phyloP scores from a whole-genome alignment of 257 asterid species.

The Orobanche coerulescens region DNA sequence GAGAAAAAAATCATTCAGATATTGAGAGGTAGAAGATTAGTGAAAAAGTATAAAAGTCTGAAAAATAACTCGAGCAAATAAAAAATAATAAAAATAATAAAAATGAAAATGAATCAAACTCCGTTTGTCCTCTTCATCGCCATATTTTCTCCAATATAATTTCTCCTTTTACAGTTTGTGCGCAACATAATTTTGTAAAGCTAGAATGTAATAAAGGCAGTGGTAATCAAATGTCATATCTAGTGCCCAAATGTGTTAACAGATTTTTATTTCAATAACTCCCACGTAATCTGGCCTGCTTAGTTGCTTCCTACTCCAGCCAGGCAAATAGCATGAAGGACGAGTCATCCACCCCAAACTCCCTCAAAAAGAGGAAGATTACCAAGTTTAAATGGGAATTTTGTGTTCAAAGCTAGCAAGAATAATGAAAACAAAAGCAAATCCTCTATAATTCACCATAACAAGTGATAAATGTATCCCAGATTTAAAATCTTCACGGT shows the following conservation, averaged over 20 bases:
- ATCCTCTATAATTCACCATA: not conserved
- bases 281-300: not conserved
- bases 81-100: no score
- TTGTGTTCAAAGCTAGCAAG: not conserved
- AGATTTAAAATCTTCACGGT: not conserved
- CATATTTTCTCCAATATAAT: no score
- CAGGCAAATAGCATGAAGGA: not conserved
- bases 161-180: slow-evolving; percentile 74
- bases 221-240: slow-evolving; percentile 8
- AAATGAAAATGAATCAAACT: no score
- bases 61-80: no score
- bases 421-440: not conserved
- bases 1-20: no score
- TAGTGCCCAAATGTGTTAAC: slow-evolving; percentile 4
- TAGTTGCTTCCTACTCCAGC: not conserved
- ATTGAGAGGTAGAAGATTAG: no score
- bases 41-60: no score
- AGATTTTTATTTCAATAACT: not conserved
- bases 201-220: slow-evolving; percentile 7
- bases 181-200: slow-evolving; percentile 16
- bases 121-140: no score
- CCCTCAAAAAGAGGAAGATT: slow-evolving; percentile 4
- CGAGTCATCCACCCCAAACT: not conserved
- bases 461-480: not conserved
- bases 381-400: not conserved